phyloP scores from a whole-genome alignment of 2,329 filamentous ascomycete species.

The Aspergillus sergii region DNA sequence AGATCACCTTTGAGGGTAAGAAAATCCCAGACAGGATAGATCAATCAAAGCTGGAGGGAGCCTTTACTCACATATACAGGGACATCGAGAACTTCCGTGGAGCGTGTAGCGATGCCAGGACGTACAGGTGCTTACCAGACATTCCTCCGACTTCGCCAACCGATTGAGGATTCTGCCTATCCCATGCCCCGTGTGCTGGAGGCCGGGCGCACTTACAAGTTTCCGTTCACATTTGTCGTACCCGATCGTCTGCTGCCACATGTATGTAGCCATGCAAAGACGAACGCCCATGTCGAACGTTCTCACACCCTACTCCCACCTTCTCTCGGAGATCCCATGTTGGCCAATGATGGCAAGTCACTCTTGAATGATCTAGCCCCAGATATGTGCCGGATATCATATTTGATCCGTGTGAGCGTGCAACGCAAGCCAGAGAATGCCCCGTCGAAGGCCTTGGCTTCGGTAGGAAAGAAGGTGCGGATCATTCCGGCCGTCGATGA shows the following conservation, averaged over 20 bases:
- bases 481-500: conserved; percentile 63
- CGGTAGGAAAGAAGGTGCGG: conserved; percentile 58
- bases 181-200: conserved; percentile 58
- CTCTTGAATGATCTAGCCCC: conserved; percentile 64
- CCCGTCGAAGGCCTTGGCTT: conserved; percentile 48
- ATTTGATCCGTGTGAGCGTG: conserved; percentile 56
- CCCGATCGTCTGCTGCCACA: conserved; percentile 62
- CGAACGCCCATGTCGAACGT: conserved; percentile 54
- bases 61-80: conserved; percentile 40
- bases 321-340: conserved; percentile 60
- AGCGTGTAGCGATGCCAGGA: conserved; percentile 57
- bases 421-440: conserved; percentile 13
- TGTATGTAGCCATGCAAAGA: conserved; percentile 58
- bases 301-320: conserved; percentile 64
- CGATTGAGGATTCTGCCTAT: conserved; percentile 55
- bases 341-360: conserved; percentile 52
- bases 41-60: neutral
- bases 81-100: conserved; percentile 55
- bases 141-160: conserved; percentile 65
- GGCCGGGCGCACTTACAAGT: conserved; percentile 58
- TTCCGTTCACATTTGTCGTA: conserved; percentile 67
- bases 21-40: neutral
- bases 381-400: conserved; percentile 63
- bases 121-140: conserved; percentile 60
- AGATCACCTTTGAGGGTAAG: conserved; percentile 61